These are phyloP conservation scores for Geotrichum restrictum DNA, from an alignment of 1,139 yeast species.

Conservation along the genomic window DNA sequence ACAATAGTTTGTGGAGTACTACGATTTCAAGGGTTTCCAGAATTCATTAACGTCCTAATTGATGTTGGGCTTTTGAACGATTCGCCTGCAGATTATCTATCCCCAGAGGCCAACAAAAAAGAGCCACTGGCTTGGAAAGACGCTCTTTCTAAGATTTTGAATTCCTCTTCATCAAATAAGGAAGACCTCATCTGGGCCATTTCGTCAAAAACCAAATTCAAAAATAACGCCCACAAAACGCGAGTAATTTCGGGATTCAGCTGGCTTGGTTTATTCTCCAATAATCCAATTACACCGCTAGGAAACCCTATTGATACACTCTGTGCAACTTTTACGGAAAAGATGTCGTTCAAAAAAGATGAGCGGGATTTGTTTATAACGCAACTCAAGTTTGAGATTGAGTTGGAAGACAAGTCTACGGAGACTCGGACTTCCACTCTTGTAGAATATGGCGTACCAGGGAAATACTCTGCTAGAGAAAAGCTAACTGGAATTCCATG, in stretches of 20 bases:
- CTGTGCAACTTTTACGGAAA: constrained; percentile 90
- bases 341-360: constrained; percentile 92
- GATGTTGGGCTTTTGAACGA: constrained; percentile 91
- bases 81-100: constrained; percentile 57
- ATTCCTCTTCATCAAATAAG: constrained; percentile 65
- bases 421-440: constrained; percentile 94
- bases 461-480: constrained; percentile 98
- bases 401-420: constrained; percentile 86
- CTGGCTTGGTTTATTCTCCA: constrained; percentile 91
- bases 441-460: constrained; percentile 88
- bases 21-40: constrained; percentile 98
- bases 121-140: constrained; percentile 77
- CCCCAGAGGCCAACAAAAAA: constrained; percentile 26
- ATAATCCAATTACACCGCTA: constrained; percentile 71
- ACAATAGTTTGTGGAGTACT: constrained; percentile 95
- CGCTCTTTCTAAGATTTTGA: constrained; percentile 72
- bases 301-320: constrained; percentile 93
- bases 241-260: constrained; percentile 83
- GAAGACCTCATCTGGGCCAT: constrained; percentile 72
- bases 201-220: constrained; percentile 73
- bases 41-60: constrained; percentile 89
- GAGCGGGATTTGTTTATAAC: constrained; percentile 93
- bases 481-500: constrained; percentile 97
- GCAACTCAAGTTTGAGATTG: constrained; percentile 96
- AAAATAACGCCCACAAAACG: constrained; percentile 73